These are phyloP conservation scores for Aspergillus carlsbadensis DNA, from an alignment of 495 filamentous ascomycete species.

Conservation along the genomic window DNA sequence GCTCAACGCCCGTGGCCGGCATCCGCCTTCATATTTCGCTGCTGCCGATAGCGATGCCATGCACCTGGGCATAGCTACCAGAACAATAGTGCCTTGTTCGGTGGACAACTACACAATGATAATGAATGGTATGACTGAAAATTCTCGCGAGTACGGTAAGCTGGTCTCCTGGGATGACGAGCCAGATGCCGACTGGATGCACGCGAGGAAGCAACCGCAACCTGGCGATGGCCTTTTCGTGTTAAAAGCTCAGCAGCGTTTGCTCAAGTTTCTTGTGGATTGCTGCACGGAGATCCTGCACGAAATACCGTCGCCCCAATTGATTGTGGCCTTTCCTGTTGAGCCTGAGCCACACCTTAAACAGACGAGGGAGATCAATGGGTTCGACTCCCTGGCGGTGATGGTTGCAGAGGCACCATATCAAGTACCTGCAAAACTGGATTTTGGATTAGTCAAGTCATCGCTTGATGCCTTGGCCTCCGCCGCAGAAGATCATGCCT, in stretches of 20 bases:
- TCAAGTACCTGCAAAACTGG: constrained; percentile 34
- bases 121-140: constrained; percentile 30
- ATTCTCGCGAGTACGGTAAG: constrained; percentile 40
- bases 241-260: constrained; percentile 42
- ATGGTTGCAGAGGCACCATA: constrained; percentile 49
- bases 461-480: constrained; percentile 36
- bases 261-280: constrained; percentile 43
- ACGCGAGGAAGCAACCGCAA: constrained; percentile 20
- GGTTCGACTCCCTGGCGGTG: constrained; percentile 38
- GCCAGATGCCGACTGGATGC: constrained; percentile 29
- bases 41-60: constrained; percentile 25
- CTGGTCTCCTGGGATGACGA: constrained; percentile 42
- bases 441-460: constrained; percentile 37
- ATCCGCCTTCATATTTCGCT: constrained; percentile 43
- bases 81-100: constrained; percentile 30
- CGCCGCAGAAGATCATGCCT: constrained; percentile 49
- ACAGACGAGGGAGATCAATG: constrained; percentile 40
- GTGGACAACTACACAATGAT: constrained; percentile 43
- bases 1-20: constrained; percentile 46
- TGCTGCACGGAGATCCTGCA: constrained; percentile 42
- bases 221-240: constrained; percentile 45
- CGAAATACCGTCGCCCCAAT: constrained; percentile 25
- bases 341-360: constrained; percentile 25
- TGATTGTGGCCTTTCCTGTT: constrained; percentile 17
- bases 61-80: background rate